These are phyloP conservation scores for Astragalus membranaceus DNA, from an alignment of 306 rosid genomes.

Conservation along the genomic window DNA sequence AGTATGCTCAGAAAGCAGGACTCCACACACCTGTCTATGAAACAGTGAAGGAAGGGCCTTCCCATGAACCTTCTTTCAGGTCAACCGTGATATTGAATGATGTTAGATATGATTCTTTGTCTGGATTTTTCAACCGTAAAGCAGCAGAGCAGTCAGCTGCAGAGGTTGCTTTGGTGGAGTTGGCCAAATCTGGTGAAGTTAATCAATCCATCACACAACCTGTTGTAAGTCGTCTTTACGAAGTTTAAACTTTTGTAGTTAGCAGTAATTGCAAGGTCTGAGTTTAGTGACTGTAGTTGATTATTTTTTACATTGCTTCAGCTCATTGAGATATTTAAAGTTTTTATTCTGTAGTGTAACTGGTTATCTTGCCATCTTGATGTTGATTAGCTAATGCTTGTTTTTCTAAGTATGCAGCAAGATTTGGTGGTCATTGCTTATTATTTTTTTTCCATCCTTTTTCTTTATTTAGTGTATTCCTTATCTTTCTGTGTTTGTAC, in stretches of 20 bases:
- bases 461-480: background rate
- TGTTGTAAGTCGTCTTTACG: conserved; percentile 54
- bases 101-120: conserved; percentile 58
- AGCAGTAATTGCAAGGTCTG: background rate
- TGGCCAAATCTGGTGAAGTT: conserved; percentile 56
- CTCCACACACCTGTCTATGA: conserved; percentile 83
- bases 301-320: conserved; percentile 4
- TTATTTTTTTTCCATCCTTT: background rate
- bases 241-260: background rate
- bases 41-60: conserved; percentile 86
- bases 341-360: background rate
- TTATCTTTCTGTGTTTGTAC: background rate
- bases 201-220: conserved; percentile 56
- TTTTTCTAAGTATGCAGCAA: background rate
- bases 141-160: conserved; percentile 97
- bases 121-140: conserved; percentile 77
- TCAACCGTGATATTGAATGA: conserved; percentile 63
- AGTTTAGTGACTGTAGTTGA: background rate
- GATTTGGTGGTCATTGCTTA: background rate
- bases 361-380: background rate
- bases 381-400: background rate
- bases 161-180: conserved; percentile 76
- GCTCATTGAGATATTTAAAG: background rate
- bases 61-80: conserved; percentile 82
- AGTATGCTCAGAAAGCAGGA: conserved; percentile 84